phyloP scores from a whole-genome alignment of 2,329 filamentous ascomycete genomes.

The Aureobasidium sp. region DNA sequence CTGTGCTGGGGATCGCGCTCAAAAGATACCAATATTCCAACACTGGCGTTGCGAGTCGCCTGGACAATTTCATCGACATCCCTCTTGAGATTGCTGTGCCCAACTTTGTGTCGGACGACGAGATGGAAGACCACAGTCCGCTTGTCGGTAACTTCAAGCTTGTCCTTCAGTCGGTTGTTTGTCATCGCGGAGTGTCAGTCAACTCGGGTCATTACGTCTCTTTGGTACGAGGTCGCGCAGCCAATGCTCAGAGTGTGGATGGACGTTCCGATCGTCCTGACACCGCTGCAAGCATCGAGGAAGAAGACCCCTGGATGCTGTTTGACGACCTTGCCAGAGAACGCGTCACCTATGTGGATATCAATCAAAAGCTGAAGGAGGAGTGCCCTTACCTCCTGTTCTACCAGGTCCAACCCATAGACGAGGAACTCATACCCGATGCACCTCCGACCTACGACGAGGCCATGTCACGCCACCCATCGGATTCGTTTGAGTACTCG shows the following conservation, averaged over 20 bases:
- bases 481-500: constrained; percentile 16
- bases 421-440: constrained; percentile 41
- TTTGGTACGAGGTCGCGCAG: constrained; percentile 66
- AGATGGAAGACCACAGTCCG: constrained; percentile 57
- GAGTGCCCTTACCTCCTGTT: constrained; percentile 93
- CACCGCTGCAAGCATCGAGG: constrained; percentile 44
- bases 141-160: constrained; percentile 88
- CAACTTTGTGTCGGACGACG: constrained; percentile 81
- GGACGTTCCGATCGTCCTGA: constrained; percentile 42
- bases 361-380: constrained; percentile 68
- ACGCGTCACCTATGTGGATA: constrained; percentile 69
- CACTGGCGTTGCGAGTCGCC: constrained; percentile 60
- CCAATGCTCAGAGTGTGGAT: constrained; percentile 30
- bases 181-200: constrained; percentile 78
- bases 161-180: constrained; percentile 83
- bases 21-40: constrained; percentile 78
- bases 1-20: constrained; percentile 84
- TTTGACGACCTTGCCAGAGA: constrained; percentile 80
- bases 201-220: constrained; percentile 89
- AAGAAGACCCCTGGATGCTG: constrained; percentile 74
- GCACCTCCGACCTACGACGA: constrained; percentile 26
- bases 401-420: constrained; percentile 86
- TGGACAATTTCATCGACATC: constrained; percentile 84
- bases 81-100: constrained; percentile 76
- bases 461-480: constrained; percentile 20